phyloP scores from a whole-genome alignment of 768 basidiomycete species.

The Pleurotus sapidus region DNA sequence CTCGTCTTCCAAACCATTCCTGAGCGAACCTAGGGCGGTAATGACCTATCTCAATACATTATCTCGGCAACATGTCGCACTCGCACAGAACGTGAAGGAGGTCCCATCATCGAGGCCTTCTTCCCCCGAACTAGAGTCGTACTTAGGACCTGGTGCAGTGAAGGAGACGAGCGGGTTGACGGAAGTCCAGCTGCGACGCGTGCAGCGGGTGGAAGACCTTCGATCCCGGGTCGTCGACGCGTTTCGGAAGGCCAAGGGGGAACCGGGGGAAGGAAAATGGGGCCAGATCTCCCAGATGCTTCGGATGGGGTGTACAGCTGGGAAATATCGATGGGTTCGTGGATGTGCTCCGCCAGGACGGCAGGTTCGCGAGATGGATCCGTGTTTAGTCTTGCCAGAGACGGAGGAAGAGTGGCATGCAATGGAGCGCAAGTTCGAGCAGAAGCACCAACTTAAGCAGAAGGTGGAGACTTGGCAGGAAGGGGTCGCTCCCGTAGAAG shows the following conservation, averaged over 20 bases:
- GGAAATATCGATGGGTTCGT: constrained; percentile 27
- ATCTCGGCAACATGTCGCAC: constrained; percentile 20
- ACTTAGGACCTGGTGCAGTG: not conserved
- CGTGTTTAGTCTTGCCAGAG: constrained; percentile 35
- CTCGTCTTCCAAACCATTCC: not conserved
- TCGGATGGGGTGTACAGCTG: constrained; percentile 36
- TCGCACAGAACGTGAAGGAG: constrained; percentile 25
- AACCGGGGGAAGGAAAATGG: constrained; percentile 48
- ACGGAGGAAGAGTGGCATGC: constrained; percentile 49
- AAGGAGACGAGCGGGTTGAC: not conserved
- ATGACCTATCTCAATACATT: constrained; percentile 9
- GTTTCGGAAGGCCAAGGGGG: constrained; percentile 29
- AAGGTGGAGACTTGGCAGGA: constrained; percentile 18
- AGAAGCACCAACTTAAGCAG: constrained; percentile 20
- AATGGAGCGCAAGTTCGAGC: constrained; percentile 36
- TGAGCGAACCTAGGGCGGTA: not conserved
- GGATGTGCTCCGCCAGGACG: constrained; percentile 17
- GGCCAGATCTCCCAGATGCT: constrained; percentile 34
- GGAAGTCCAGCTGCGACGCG: not conserved
- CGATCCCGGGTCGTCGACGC: constrained; percentile 31
- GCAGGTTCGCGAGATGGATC: constrained; percentile 22
- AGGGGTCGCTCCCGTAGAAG: constrained; percentile 19
- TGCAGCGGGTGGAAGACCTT: constrained; percentile 24
- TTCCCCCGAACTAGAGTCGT: constrained; percentile 1
- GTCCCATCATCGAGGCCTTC: constrained; percentile 18